Conservation (phyloP, 306 rosid species). For the Castanea sativa region DNA sequence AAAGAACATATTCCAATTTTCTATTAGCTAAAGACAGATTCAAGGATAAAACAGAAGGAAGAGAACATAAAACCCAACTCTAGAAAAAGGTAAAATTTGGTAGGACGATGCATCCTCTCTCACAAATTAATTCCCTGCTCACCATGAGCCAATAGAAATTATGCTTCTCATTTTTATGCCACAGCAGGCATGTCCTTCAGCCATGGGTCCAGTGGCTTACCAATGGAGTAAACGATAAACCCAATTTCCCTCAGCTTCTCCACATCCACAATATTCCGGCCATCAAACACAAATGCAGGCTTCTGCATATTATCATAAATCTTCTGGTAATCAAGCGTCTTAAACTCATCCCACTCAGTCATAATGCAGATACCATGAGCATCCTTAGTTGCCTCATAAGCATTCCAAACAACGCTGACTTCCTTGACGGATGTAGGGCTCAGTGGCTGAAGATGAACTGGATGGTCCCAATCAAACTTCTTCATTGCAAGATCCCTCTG, state of each 20-base stretch:
- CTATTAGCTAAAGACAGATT: constrained; percentile 33
- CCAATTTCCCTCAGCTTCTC: constrained; percentile 76
- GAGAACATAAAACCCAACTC: constrained; percentile 27
- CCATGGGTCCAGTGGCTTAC: constrained; percentile 83
- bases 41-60: constrained; percentile 18
- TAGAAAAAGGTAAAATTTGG: constrained; percentile 22
- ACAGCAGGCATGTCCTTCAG: constrained; percentile 92
- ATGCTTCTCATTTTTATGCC: constrained; percentile 39
- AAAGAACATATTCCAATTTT: constrained; percentile 38
- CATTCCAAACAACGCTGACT: constrained; percentile 67
- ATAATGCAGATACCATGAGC: constrained; percentile 71
- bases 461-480: constrained; percentile 91
- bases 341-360: constrained; percentile 89
- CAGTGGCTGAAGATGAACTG: constrained; percentile 67
- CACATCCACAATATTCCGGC: constrained; percentile 59
- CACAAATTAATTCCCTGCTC: constrained; percentile 16
- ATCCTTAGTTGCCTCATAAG: constrained; percentile 66
- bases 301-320: constrained; percentile 72
- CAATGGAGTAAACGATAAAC: constrained; percentile 76
- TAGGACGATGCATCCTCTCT: constrained; percentile 28
- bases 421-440: constrained; percentile 63
- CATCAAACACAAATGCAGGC: constrained; percentile 87
- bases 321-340: constrained; percentile 60
- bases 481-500: constrained; percentile 72
- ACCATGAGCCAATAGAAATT: constrained; percentile 12